These are phyloP conservation scores for Porcisia deanei DNA, from an alignment of 208 protist species.

Conservation along the genomic window DNA sequence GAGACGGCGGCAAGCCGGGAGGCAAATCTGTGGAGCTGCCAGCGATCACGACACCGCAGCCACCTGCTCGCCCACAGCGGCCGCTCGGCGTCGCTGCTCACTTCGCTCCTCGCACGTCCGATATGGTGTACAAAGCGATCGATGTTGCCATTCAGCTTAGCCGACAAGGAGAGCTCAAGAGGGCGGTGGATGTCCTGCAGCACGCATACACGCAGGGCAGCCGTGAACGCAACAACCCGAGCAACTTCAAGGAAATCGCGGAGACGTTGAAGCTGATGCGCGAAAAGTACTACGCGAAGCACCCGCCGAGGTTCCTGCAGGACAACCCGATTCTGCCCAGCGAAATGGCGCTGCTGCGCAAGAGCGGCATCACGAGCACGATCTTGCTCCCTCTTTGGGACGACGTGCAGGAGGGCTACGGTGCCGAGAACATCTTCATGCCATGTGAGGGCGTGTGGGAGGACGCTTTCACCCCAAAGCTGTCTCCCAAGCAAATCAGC, in stretches of 20 bases:
- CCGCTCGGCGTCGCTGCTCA: constrained; percentile 27
- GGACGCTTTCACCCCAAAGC: constrained; percentile 48
- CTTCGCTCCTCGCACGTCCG: constrained; percentile 46
- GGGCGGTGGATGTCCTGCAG: constrained; percentile 80
- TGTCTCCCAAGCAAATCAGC: constrained; percentile 30
- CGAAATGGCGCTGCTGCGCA: constrained; percentile 80
- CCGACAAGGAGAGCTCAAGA: constrained; percentile 70
- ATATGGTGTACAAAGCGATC: constrained; percentile 66
- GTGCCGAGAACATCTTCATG: constrained; percentile 85
- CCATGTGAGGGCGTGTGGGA: constrained; percentile 64
- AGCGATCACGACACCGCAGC: background rate
- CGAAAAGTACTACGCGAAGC: constrained; percentile 43
- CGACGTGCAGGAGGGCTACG: constrained; percentile 82
- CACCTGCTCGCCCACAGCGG: constrained; percentile 2
- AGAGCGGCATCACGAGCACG: constrained; percentile 66
- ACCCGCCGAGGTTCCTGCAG: constrained; percentile 78
- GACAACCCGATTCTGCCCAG: constrained; percentile 78
- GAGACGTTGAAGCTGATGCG: constrained; percentile 67
- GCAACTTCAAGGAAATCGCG: constrained; percentile 67
- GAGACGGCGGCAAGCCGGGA: background rate
- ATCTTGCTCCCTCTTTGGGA: constrained; percentile 87
- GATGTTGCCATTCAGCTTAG: constrained; percentile 56
- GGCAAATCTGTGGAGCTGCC: background rate
- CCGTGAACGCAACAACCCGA: constrained; percentile 59
- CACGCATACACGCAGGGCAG: constrained; percentile 65